phyloP scores from a whole-genome alignment of 192 early-diverging fungal genomes.

The Dispira parvispora region DNA sequence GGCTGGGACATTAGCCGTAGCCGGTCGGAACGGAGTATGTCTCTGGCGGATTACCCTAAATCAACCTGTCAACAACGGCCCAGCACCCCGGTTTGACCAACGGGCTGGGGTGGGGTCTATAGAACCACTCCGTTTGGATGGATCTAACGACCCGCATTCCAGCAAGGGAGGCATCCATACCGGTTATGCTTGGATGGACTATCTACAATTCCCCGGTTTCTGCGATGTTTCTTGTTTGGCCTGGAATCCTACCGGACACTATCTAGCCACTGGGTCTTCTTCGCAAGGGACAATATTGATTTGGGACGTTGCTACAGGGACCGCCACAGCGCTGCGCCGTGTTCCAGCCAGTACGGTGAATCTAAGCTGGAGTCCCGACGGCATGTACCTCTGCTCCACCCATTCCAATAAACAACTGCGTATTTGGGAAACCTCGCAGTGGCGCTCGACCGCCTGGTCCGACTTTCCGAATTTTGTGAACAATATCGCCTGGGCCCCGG shows the following conservation, averaged over 20 bases:
- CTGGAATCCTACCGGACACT: constrained; percentile 25
- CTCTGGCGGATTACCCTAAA: constrained; percentile 24
- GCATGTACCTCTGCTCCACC: constrained; percentile 18
- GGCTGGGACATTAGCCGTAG: constrained; percentile 25
- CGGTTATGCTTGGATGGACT: constrained; percentile 1
- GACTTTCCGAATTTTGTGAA: constrained; percentile 17
- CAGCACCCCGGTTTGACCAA: neutral
- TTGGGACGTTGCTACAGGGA: constrained; percentile 27
- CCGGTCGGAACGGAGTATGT: constrained; percentile 21
- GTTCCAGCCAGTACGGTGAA: constrained; percentile 17
- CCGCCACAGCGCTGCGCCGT: constrained; percentile 22
- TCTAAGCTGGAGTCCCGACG: constrained; percentile 21
- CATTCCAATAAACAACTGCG: constrained; percentile 26
- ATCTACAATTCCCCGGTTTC: neutral
- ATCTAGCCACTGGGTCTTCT: constrained; percentile 23
- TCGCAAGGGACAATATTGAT: constrained; percentile 21
- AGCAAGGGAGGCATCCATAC: constrained; percentile 1
- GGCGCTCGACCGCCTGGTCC: constrained; percentile 26
- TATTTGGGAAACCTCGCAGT: constrained; percentile 27
- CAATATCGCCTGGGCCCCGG: constrained; percentile 25
- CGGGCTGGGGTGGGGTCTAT: neutral
- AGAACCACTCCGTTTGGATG: neutral
- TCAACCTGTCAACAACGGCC: constrained; percentile 1
- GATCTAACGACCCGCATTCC: neutral
- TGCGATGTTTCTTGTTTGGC: constrained; percentile 20